Conservation (phyloP, 2,329 filamentous ascomycete genomes). For the Mollisia scopiformis region DNA sequence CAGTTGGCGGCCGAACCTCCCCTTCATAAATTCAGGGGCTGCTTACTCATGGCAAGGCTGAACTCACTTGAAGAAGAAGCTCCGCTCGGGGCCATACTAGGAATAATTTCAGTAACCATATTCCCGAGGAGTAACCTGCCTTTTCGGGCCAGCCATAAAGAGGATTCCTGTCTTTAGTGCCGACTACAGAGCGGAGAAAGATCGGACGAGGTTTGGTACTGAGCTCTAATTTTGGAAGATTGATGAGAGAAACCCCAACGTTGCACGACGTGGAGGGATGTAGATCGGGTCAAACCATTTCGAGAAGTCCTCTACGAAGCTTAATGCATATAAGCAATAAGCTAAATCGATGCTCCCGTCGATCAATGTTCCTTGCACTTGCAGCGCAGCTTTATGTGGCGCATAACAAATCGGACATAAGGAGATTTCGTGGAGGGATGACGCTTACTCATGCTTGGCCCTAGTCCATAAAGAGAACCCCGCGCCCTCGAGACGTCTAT, state of each 20-base stretch:
- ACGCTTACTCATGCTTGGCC: no score
- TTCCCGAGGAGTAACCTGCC: background rate
- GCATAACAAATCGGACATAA: no score
- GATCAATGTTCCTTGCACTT: background rate
- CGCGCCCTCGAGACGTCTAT: no score
- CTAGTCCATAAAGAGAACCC: background rate
- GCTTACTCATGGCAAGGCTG: background rate
- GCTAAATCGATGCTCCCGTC: background rate
- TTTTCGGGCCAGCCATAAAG: background rate
- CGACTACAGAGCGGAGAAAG: background rate
- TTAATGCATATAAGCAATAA: conserved; percentile 2
- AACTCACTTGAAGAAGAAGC: background rate
- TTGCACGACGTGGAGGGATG: background rate
- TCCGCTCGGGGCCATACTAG: background rate
- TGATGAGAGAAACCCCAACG: background rate
- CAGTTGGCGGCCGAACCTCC: background rate
- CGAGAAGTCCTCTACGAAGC: background rate
- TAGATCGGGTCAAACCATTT: background rate
- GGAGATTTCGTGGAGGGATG: no score
- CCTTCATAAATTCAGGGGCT: background rate
- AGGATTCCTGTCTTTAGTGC: background rate
- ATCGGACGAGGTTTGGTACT: background rate
- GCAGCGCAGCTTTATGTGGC: no score
- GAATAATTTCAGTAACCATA: background rate
- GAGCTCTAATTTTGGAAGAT: background rate